Percentiles rank a stretch among this genome's conserved stretches.
phyloP scores from a whole-genome alignment of 1,284 basidiomycete species.

The Limonomyces culmigenus region DNA sequence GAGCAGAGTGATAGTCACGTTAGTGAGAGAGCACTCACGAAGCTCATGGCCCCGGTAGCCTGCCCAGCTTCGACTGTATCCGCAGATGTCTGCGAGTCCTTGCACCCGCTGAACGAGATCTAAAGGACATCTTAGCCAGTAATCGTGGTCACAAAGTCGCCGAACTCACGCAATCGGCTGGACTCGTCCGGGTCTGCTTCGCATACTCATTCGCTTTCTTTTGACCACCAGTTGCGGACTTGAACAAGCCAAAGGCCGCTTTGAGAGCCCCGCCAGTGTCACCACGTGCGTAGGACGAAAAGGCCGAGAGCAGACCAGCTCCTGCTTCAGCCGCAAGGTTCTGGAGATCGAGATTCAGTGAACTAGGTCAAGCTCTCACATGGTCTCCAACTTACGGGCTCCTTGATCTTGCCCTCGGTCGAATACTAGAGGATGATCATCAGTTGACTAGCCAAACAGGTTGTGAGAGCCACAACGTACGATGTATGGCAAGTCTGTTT shows the following conservation, averaged over 20 bases:
- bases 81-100: constrained; percentile 85
- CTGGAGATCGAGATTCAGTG: too few species aligned
- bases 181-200: constrained; percentile 57
- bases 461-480: too few species aligned
- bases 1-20: constrained; percentile 1
- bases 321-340: constrained; percentile 70
- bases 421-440: too few species aligned
- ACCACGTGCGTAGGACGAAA: constrained; percentile 54
- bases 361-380: too few species aligned
- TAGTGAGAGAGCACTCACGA: constrained; percentile 21
- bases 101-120: constrained; percentile 82
- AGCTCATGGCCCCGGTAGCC: constrained; percentile 81
- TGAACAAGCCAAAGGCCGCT: constrained; percentile 22
- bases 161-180: constrained; percentile 42
- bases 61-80: constrained; percentile 75
- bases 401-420: constrained; percentile 87
- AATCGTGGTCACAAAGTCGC: neutral
- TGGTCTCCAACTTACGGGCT: too few species aligned
- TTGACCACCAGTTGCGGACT: constrained; percentile 20
- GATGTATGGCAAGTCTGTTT: too few species aligned
- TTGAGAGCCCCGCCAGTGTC: constrained; percentile 62
- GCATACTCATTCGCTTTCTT: constrained; percentile 48
- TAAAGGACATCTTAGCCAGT: constrained; percentile 8
- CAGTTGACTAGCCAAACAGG: constrained; percentile 16
- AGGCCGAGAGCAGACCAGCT: constrained; percentile 52